Percentiles rank a stretch among this genome's conserved stretches.
Conservation (phyloP, 495 filamentous ascomycete species). For the Articulospora tetracladia region DNA sequence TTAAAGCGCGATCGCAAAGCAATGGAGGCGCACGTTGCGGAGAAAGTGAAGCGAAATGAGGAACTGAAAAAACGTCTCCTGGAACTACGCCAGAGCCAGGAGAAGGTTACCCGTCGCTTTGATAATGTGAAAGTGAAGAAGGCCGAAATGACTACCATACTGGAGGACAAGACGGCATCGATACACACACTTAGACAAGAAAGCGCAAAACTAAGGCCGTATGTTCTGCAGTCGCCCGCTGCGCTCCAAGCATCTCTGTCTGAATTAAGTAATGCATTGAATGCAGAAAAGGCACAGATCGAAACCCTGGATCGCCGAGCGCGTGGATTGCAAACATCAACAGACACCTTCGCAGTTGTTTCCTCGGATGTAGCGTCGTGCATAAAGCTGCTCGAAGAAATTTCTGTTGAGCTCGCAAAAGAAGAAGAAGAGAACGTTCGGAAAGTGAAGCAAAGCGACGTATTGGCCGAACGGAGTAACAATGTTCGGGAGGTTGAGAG, state of each 20-base stretch:
- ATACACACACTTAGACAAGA: slow-evolving; percentile 62
- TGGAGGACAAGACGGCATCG: slow-evolving; percentile 77
- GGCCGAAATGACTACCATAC: slow-evolving; percentile 58
- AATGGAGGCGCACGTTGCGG: slow-evolving; percentile 72
- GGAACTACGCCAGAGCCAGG: slow-evolving; percentile 72
- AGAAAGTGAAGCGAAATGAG: slow-evolving; percentile 78
- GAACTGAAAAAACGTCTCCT: slow-evolving; percentile 76
- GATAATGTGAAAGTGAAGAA: slow-evolving; percentile 74
- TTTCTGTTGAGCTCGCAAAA: slow-evolving; percentile 74
- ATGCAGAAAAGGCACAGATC: slow-evolving; percentile 73
- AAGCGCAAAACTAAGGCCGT: slow-evolving; percentile 81
- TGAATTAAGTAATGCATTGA: slow-evolving; percentile 73
- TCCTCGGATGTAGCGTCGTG: slow-evolving; percentile 78
- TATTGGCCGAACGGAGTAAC: slow-evolving; percentile 79
- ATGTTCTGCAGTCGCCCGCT: slow-evolving; percentile 82
- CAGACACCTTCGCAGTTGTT: slow-evolving; percentile 83
- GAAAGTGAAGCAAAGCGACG: slow-evolving; percentile 77
- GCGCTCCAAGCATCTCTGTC: slow-evolving; percentile 76
- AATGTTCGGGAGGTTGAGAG: slow-evolving; percentile 89
- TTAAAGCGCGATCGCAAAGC: slow-evolving; percentile 72
- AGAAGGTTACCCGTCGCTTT: slow-evolving; percentile 70
- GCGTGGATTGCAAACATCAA: slow-evolving; percentile 86
- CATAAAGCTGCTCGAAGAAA: slow-evolving; percentile 85
- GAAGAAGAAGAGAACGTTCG: slow-evolving; percentile 84
- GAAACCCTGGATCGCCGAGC: slow-evolving; percentile 81